Evolutionary conservation across 23 red algal species (phyloP).

Genomic region (Gracilaria vermiculophylla): DNA sequence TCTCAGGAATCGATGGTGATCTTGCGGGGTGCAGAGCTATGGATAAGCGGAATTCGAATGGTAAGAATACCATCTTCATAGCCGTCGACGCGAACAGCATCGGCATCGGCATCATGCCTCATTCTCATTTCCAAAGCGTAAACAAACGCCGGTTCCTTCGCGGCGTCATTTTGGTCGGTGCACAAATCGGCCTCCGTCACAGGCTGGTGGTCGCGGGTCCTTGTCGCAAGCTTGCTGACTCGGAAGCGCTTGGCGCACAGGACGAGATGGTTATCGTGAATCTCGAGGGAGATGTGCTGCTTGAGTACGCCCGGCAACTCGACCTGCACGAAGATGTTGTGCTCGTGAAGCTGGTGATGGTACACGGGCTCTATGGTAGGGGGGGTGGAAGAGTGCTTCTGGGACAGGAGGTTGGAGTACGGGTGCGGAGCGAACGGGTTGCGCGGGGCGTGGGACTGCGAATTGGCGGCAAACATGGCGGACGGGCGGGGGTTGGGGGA

Average conservation of each 20-base stretch:
- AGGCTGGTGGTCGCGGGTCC: not conserved
- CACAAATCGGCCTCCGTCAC: not conserved
- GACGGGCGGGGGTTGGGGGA: not conserved
- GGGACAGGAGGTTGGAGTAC: not conserved
- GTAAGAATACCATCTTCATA: conserved; percentile 13
- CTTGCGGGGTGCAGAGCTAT: not conserved
- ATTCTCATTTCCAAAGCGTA: not conserved
- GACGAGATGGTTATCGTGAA: not conserved
- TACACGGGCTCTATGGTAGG: not conserved
- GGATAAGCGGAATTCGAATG: not conserved
- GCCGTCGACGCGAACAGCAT: not conserved
- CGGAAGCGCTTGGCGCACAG: conserved; percentile 6
- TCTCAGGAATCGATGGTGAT: not conserved
- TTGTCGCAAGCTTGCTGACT: not conserved
- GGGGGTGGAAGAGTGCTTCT: not conserved
- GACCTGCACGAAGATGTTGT: conserved; percentile 3
- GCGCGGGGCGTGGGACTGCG: not conserved
- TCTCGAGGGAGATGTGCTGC: conserved; percentile 8
- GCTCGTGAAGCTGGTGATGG: not conserved
- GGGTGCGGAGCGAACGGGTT: not conserved
- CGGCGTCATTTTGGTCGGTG: not conserved
- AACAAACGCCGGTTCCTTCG: not conserved
- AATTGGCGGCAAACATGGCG: not conserved
- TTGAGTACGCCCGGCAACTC: conserved; percentile 15
- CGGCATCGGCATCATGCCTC: not conserved